Conservation (phyloP, 2,329 filamentous ascomycete species). For the Rhynchosporium agropyri region DNA sequence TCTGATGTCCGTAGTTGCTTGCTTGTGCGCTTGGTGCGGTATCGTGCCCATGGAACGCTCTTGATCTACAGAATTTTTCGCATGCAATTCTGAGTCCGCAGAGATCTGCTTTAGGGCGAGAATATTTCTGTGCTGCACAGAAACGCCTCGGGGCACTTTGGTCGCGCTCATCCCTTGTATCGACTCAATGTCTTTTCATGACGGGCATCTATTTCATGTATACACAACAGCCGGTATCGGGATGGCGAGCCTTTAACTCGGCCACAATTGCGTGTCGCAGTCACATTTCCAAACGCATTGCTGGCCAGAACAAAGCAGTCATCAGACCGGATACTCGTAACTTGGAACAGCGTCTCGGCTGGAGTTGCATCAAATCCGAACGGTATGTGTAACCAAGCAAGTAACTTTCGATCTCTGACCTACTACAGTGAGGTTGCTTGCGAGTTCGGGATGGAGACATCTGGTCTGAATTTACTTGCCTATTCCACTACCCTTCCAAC, state of each 20-base stretch:
- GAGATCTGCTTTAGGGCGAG: not conserved
- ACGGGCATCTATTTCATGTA: not conserved
- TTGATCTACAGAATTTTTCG: not conserved
- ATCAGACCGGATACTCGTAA: not conserved
- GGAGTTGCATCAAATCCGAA: slow-evolving; percentile 8
- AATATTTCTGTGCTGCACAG: not conserved
- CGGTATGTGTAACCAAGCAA: not conserved
- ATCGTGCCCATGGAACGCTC: not conserved
- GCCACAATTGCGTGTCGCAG: not conserved
- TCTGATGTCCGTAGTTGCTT: not conserved
- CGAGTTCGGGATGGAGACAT: slow-evolving; percentile 5
- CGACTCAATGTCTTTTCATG: not conserved
- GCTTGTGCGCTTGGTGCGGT: slow-evolving; percentile 1
- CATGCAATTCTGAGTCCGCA: not conserved
- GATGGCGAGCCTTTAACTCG: slow-evolving; percentile 4
- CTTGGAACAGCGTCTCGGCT: slow-evolving; percentile 3
- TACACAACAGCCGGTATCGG: slow-evolving; percentile 1
- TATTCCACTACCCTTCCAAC: not conserved
- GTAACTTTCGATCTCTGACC: not conserved
- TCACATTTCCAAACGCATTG: slow-evolving; percentile 1
- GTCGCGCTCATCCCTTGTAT: not conserved
- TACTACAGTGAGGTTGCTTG: not conserved
- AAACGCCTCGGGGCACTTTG: slow-evolving; percentile 4
- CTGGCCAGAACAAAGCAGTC: not conserved
- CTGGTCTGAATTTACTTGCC: slow-evolving; percentile 1